Evolutionary conservation across 768 basidiomycete species (phyloP).

Genomic region (Leccinum longicurvipes): DNA sequence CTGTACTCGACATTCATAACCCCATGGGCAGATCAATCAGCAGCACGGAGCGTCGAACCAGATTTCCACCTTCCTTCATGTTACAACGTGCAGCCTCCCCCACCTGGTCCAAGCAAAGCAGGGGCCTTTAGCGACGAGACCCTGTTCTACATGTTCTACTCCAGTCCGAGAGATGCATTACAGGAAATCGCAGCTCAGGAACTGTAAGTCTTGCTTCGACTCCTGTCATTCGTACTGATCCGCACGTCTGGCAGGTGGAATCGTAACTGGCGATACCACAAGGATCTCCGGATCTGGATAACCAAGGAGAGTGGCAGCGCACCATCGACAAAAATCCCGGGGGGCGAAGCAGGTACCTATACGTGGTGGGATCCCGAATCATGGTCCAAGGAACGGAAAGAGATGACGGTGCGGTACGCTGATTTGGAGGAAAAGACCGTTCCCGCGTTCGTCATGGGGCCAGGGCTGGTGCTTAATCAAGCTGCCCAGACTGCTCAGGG

Average conservation of each 20-base stretch:
- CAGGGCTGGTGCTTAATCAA: conserved; percentile 43
- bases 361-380: conserved; percentile 86
- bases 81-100: conserved; percentile 88
- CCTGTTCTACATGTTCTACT: conserved; percentile 97
- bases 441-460: conserved; percentile 56
- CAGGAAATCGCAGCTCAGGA: conserved; percentile 96
- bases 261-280: conserved; percentile 96
- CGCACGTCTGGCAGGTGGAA: conserved; percentile 57
- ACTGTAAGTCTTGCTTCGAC: conserved; percentile 57
- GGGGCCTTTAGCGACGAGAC: conserved; percentile 92
- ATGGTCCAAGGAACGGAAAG: conserved; percentile 74
- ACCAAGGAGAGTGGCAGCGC: conserved; percentile 84
- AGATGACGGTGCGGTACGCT: conserved; percentile 70
- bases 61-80: conserved; percentile 88
- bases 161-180: conserved; percentile 84
- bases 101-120: conserved; percentile 78
- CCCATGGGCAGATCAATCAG: conserved; percentile 91
- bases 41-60: conserved; percentile 83
- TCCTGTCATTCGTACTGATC: not conserved
- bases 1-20: conserved; percentile 93
- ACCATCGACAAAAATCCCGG: conserved; percentile 72
- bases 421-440: conserved; percentile 72
- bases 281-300: conserved; percentile 77
- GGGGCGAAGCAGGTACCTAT: conserved; percentile 85
- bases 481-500: conserved; percentile 30